A percentile compares a stretch with the other conserved stretches of the same genome.
Conservation (phyloP, 2,329 filamentous ascomycete genomes). For the Shiraia sp. region DNA sequence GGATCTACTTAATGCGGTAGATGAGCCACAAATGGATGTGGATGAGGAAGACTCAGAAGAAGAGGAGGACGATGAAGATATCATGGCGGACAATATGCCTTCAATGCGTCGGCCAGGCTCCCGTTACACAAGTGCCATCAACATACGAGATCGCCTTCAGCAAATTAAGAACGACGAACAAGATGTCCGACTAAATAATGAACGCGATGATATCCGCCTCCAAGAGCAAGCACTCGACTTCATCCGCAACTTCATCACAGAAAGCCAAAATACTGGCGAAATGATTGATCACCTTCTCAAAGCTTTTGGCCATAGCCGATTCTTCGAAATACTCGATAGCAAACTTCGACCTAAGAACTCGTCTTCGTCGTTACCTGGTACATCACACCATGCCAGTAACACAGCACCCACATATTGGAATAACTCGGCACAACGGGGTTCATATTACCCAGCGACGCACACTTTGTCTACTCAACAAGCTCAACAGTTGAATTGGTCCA, state of each 20-base stretch:
- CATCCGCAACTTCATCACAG: slow-evolving; percentile 84
- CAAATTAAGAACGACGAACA: slow-evolving; percentile 66
- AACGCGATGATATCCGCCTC: slow-evolving; percentile 78
- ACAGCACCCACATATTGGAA: slow-evolving; percentile 36
- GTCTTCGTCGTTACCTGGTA: slow-evolving; percentile 7
- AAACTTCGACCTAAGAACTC: slow-evolving; percentile 66
- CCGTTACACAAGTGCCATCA: slow-evolving; percentile 40
- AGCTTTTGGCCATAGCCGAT: slow-evolving; percentile 72
- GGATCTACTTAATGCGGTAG: slow-evolving; percentile 60
- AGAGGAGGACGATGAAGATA: slow-evolving; percentile 53
- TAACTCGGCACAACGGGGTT: slow-evolving; percentile 63
- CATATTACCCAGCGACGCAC: slow-evolving; percentile 57
- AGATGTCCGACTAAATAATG: slow-evolving; percentile 68
- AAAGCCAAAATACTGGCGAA: slow-evolving; percentile 57
- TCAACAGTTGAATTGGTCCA: slow-evolving; percentile 50
- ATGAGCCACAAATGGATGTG: slow-evolving; percentile 48
- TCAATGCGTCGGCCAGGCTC: slow-evolving; percentile 41
- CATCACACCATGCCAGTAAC: slow-evolving; percentile 13
- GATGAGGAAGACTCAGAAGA: slow-evolving; percentile 41
- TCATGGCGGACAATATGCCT: slow-evolving; percentile 51
- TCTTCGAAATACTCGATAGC: slow-evolving; percentile 79
- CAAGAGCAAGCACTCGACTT: slow-evolving; percentile 92
- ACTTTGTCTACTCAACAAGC: too few relatives aligned
- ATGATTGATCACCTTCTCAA: slow-evolving; percentile 87
- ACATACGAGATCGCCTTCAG: slow-evolving; percentile 47